These are phyloP conservation scores for Penicillium canescens DNA, from an alignment of 495 filamentous ascomycete species.

Conservation along the genomic window DNA sequence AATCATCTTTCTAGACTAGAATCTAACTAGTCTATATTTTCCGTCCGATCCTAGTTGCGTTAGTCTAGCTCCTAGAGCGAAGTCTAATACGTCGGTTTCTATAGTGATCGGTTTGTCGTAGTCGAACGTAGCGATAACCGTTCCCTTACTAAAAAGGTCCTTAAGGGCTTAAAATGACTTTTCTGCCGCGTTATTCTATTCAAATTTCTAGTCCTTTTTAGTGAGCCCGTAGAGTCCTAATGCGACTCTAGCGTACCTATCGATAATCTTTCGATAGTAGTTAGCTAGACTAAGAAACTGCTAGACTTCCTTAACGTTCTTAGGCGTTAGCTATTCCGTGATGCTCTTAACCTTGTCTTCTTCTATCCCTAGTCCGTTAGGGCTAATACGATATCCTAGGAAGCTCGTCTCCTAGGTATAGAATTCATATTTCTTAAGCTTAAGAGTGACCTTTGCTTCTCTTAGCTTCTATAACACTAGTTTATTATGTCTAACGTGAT, in stretches of 20 bases:
- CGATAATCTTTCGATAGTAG: conserved; percentile 16
- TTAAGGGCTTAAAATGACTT: conserved; percentile 14
- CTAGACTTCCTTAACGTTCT: conserved; percentile 9
- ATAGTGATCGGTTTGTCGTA: conserved; percentile 6
- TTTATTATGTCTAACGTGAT: conserved; percentile 6
- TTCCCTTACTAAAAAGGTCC: not conserved
- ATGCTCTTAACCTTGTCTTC: conserved; percentile 14
- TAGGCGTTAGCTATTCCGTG: conserved; percentile 3
- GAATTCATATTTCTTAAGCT: conserved; percentile 19
- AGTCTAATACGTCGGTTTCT: conserved; percentile 18
- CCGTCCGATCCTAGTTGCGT: not conserved
- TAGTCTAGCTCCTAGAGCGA: conserved; percentile 4
- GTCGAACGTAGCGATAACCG: conserved; percentile 8
- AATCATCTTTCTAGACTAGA: conserved; percentile 23
- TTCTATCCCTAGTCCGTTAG: conserved; percentile 9
- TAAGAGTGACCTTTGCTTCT: conserved; percentile 7
- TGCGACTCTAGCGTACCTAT: conserved; percentile 3
- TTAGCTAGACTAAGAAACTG: conserved; percentile 11
- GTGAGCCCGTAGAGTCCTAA: conserved; percentile 2
- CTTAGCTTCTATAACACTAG: conserved; percentile 3
- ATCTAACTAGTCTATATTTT: conserved; percentile 14
- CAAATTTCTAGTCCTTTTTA: conserved; percentile 6
- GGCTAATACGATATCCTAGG: conserved; percentile 10
- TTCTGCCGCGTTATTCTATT: conserved; percentile 3
- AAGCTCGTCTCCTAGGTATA: conserved; percentile 8